Conservation (phyloP, 2,329 filamentous ascomycete species). For the Lecanicillium sp. region DNA sequence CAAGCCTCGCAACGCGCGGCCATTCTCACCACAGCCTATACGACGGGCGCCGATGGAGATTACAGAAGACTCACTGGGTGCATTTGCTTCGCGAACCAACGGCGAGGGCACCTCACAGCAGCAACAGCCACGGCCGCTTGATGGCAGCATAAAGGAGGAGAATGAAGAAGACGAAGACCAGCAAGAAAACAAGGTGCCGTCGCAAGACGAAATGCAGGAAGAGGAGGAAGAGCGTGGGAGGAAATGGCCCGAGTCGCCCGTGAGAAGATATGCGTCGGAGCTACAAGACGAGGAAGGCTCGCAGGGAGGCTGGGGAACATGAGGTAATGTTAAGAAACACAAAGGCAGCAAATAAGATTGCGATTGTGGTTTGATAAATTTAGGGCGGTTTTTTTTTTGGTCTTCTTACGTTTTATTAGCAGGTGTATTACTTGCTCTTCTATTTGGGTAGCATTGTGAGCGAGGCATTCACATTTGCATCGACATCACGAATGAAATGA, state of each 20-base stretch:
- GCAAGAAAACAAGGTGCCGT: constrained; percentile 8
- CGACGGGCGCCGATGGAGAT: constrained; percentile 31
- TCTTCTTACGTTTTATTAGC: no score
- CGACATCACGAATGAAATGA: no score
- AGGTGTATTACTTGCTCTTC: no score
- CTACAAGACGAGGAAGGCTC: constrained; percentile 10
- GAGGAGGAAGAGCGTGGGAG: constrained; percentile 9
- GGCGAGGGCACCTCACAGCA: constrained; percentile 1
- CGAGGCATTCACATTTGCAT: no score
- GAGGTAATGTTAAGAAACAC: constrained; percentile 9
- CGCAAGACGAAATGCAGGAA: constrained; percentile 6
- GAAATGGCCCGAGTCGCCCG: constrained; percentile 4
- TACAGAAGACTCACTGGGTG: constrained; percentile 28
- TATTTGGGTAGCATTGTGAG: no score
- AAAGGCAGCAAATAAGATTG: no score
- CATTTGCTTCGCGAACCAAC: constrained; percentile 4
- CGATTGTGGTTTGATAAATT: no score
- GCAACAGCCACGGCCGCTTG: constrained; percentile 12
- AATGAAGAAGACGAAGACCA: constrained; percentile 6
- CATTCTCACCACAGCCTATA: constrained; percentile 52
- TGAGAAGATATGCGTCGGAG: background rate
- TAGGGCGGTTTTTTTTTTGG: no score
- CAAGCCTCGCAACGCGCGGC: constrained; percentile 43
- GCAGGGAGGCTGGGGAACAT: constrained; percentile 13
- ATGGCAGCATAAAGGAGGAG: constrained; percentile 8